These are phyloP conservation scores for Tolypocladium inflatum DNA, from an alignment of 2,329 filamentous ascomycete species.

Conservation along the genomic window DNA sequence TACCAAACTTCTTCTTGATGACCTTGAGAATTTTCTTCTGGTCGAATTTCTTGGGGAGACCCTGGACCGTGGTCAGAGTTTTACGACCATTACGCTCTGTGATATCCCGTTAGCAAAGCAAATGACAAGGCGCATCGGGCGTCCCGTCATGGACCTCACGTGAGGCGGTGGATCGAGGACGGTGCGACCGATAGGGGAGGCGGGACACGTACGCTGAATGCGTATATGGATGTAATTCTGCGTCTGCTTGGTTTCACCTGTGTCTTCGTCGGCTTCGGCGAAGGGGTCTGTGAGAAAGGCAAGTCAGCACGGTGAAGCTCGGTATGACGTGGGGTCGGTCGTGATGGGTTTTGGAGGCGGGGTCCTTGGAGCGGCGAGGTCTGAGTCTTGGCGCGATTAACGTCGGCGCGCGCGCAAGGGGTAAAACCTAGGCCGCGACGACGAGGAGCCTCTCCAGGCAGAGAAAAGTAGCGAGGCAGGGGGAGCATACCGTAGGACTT, in stretches of 20 bases:
- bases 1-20: constrained; percentile 99
- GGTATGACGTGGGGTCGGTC: not conserved
- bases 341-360: not conserved
- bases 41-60: constrained; percentile 97
- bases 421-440: not conserved
- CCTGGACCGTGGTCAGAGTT: constrained; percentile 99
- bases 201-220: constrained; percentile 76
- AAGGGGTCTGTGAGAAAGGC: constrained; percentile 71
- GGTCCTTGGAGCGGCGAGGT: not conserved
- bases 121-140: not conserved
- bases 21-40: constrained; percentile 99
- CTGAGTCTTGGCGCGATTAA: not conserved
- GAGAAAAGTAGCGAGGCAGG: not conserved
- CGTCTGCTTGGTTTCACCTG: constrained; percentile 87
- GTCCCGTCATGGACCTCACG: constrained; percentile 1
- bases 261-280: constrained; percentile 99
- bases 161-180: constrained; percentile 3
- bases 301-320: constrained; percentile 13
- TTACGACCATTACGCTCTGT: constrained; percentile 99
- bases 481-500: constrained; percentile 74
- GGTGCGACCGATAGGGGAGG: not conserved
- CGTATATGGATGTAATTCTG: constrained; percentile 99
- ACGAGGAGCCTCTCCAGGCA: not conserved
- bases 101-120: constrained; percentile 26
- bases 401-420: not conserved